Evolutionary conservation across 2,329 filamentous ascomycete genomes (phyloP).

Genomic region (Zymoseptoria passerinii): DNA sequence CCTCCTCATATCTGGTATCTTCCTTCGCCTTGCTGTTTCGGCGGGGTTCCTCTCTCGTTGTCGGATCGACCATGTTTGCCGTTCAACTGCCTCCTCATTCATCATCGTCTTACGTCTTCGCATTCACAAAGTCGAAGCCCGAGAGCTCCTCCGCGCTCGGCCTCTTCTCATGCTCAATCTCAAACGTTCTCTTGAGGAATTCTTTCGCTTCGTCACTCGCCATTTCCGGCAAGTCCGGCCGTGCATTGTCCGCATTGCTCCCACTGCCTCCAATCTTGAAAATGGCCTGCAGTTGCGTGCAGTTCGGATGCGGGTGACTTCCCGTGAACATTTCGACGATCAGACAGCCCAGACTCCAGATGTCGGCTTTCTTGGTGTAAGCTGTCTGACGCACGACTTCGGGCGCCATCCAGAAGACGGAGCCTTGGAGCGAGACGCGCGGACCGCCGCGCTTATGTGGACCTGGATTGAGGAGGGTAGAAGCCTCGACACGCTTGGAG

Average conservation of each 20-base stretch:
- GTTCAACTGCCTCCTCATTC: not conserved
- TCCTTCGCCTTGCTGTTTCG: not conserved
- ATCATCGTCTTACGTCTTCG: conserved; percentile 14
- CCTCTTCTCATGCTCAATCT: conserved; percentile 86
- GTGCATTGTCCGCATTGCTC: conserved; percentile 46
- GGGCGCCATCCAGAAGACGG: conserved; percentile 99
- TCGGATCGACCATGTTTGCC: not conserved
- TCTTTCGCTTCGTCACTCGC: conserved; percentile 74
- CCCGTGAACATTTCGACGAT: conserved; percentile 99
- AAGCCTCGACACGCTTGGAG: conserved; percentile 91
- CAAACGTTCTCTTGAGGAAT: conserved; percentile 85
- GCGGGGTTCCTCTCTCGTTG: not conserved
- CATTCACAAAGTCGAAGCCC: conserved; percentile 59
- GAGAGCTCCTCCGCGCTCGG: conserved; percentile 88
- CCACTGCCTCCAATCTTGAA: conserved; percentile 88
- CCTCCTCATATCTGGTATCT: not conserved
- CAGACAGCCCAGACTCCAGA: conserved; percentile 93
- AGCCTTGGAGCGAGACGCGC: conserved; percentile 79
- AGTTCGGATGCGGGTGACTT: conserved; percentile 91
- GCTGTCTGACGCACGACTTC: conserved; percentile 97
- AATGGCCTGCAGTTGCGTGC: conserved; percentile 92
- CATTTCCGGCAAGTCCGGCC: conserved; percentile 78
- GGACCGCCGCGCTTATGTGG: conserved; percentile 47
- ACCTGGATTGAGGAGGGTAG: conserved; percentile 58
- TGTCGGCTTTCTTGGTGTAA: conserved; percentile 96